Evolutionary conservation across 2,329 filamentous ascomycete genomes (phyloP).

Genomic region (Plenodomus tracheiphilus): DNA sequence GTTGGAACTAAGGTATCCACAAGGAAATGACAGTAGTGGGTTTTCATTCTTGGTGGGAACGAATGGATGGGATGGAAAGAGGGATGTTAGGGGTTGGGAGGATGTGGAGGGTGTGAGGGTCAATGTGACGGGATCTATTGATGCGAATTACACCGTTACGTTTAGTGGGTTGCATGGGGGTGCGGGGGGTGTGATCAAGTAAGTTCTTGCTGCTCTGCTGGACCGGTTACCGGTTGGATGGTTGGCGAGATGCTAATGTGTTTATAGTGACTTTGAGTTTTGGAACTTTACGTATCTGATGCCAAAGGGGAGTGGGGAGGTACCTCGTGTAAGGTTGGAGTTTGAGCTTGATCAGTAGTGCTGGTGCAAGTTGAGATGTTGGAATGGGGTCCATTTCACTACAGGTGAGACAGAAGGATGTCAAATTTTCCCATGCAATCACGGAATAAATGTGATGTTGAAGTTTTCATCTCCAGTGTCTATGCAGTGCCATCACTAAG

Average conservation of each 20-base stretch:
- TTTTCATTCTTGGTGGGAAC: constrained; percentile 57
- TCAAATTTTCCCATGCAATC: too few species aligned
- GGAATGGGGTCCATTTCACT: too few species aligned
- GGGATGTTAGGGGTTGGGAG: constrained; percentile 51
- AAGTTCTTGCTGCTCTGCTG: constrained; percentile 15
- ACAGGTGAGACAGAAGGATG: too few species aligned
- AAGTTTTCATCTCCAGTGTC: too few species aligned
- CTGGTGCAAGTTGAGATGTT: too few species aligned
- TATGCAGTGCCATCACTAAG: too few species aligned
- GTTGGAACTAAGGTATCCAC: constrained; percentile 59
- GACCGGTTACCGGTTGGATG: background rate
- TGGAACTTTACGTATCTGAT: constrained; percentile 50
- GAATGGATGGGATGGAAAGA: constrained; percentile 49
- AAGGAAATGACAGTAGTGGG: constrained; percentile 53
- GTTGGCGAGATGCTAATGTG: constrained; percentile 3
- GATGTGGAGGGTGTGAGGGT: constrained; percentile 56
- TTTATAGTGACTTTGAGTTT: constrained; percentile 42
- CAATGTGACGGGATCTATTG: constrained; percentile 51
- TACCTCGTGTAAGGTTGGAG: constrained; percentile 28
- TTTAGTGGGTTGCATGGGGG: constrained; percentile 52
- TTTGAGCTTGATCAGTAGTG: constrained; percentile 17
- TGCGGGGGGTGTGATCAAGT: constrained; percentile 43
- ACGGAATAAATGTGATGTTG: too few species aligned
- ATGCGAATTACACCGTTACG: constrained; percentile 45
- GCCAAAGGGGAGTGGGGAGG: constrained; percentile 28